Conservation (phyloP, 345 rosid genomes). For the Eucalyptus grandis region DNA sequence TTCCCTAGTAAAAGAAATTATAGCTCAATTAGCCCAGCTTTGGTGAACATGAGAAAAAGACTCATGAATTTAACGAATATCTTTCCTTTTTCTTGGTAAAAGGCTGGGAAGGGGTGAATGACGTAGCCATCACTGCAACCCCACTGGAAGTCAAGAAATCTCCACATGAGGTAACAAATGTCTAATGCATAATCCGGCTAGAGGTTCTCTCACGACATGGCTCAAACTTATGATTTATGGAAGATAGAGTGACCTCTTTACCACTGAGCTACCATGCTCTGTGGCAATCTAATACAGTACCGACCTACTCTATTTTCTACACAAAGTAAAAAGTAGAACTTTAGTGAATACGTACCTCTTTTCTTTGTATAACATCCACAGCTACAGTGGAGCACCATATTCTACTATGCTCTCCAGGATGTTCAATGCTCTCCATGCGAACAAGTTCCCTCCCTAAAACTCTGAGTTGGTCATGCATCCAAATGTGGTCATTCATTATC, state of each 20-base stretch:
- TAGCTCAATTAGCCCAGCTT: neutral
- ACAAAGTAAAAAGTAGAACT: neutral
- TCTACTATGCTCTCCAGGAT: neutral
- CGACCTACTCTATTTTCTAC: neutral
- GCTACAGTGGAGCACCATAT: neutral
- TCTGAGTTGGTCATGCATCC: conserved; percentile 1
- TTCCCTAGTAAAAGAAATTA: neutral
- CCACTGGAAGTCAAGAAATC: neutral
- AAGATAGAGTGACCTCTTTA: neutral
- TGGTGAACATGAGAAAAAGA: neutral
- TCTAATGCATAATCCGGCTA: neutral
- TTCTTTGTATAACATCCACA: neutral
- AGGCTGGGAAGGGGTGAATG: neutral
- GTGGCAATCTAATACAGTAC: neutral
- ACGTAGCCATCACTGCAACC: neutral
- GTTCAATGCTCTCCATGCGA: neutral
- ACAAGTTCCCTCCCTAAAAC: neutral
- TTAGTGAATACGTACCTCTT: neutral
- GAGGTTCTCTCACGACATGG: neutral
- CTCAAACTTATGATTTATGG: neutral
- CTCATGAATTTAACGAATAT: neutral
- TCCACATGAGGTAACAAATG: neutral
- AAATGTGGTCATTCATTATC: neutral
- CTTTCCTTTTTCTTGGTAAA: neutral
- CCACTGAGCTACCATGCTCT: neutral